Evolutionary conservation across 805 yeast species (phyloP).

Genomic region (Tanozyma kutaoensis): DNA sequence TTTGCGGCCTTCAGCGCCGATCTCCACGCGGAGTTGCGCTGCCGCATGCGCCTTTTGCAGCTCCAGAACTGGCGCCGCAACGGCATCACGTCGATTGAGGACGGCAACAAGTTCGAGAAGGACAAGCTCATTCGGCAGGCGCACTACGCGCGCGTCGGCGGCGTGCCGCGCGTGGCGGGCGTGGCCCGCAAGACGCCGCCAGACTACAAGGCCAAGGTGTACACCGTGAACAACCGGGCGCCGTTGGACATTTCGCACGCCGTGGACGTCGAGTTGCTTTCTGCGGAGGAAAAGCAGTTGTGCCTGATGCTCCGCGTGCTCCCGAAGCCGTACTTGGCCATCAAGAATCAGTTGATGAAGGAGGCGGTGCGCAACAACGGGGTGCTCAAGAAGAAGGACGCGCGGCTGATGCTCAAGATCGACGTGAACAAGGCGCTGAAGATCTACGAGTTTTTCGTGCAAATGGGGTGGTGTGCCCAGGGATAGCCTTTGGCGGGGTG

Average conservation of each 20-base stretch:
- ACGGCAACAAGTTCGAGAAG: conserved; percentile 75
- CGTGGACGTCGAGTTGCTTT: conserved; percentile 68
- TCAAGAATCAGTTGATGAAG: conserved; percentile 79
- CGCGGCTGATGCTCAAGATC: conserved; percentile 71
- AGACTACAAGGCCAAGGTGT: conserved; percentile 24
- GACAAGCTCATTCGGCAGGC: conserved; percentile 64
- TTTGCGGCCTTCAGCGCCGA: conserved; percentile 65
- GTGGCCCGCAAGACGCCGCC: too few species aligned
- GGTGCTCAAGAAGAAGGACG: conserved; percentile 63
- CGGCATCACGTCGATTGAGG: conserved; percentile 76
- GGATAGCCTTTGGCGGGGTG: too few species aligned
- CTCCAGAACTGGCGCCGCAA: conserved; percentile 87
- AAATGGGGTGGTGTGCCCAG: conserved; percentile 74
- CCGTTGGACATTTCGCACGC: conserved; percentile 65
- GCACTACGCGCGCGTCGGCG: conserved; percentile 44
- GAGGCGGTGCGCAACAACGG: conserved; percentile 84
- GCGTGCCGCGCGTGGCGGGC: conserved; percentile 14
- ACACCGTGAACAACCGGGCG: conserved; percentile 24
- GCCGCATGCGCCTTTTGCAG: conserved; percentile 73
- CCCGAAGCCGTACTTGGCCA: conserved; percentile 90
- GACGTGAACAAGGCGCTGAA: conserved; percentile 80
- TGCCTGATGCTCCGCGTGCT: conserved; percentile 74
- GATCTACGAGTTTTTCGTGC: conserved; percentile 85
- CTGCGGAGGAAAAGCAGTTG: conserved; percentile 77
- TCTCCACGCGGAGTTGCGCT: conserved; percentile 62